Percentiles rank a stretch among this genome's conserved stretches.
Evolutionary conservation across 345 rosid genomes (phyloP).

Genomic region (Eucalyptus shirleyi): DNA sequence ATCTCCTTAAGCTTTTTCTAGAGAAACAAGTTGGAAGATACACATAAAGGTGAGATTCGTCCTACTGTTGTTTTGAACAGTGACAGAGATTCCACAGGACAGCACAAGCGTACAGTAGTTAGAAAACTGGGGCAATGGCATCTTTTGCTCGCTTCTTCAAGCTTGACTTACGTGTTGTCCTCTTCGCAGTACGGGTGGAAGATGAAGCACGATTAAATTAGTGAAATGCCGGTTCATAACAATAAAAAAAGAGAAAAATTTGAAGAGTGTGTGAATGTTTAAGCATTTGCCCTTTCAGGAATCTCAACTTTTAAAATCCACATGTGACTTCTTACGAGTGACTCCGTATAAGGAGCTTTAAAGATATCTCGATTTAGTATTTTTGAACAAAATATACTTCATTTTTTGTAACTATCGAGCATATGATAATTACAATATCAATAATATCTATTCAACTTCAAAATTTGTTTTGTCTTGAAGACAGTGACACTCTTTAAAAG

Average conservation of each 20-base stretch:
- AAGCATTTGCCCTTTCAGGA: background rate
- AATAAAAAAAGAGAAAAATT: background rate
- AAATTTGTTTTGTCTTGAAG: background rate
- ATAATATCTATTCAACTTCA: background rate
- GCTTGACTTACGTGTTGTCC: background rate
- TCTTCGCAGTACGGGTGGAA: background rate
- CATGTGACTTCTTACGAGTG: accelerated
- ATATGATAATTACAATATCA: background rate
- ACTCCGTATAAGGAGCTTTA: accelerated
- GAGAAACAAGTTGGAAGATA: background rate
- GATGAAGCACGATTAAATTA: background rate
- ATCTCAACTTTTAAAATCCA: background rate
- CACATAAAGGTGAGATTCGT: background rate
- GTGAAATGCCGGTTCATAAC: background rate
- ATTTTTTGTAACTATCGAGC: accelerated
- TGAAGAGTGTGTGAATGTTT: background rate
- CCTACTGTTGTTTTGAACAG: background rate
- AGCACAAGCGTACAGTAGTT: background rate
- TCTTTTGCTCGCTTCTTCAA: background rate
- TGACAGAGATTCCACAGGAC: background rate
- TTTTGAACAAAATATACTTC: background rate
- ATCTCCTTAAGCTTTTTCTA: background rate
- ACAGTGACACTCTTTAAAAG: background rate
- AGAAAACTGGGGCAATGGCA: background rate
- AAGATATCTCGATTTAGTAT: background rate